Evolutionary conservation across 176 grass and related monocot species (phyloP), one percentile per base, ranked within the genome.

Genomic region (Metroxylon sagu): DNA sequence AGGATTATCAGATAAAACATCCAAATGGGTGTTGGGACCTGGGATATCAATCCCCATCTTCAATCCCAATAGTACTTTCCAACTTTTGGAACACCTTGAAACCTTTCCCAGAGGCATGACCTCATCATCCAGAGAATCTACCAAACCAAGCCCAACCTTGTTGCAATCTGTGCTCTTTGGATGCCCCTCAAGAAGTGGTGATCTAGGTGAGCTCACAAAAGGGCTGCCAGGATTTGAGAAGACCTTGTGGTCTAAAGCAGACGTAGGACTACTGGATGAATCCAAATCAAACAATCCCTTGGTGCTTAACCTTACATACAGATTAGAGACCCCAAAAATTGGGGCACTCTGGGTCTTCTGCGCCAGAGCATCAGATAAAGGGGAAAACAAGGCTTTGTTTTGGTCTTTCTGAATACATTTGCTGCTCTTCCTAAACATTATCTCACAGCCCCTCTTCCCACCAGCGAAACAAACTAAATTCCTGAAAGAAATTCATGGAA

Each of bases 181-280:
- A 54, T 83, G 73, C 29, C 70, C 54, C 28, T 82, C 67, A 15
- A 69, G 54, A 26, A 73, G 70, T 18, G 73, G 16, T 6, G 73
- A 54, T 28, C 67, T 66, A 35, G 76, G 49, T 26, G 79, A 79
- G 5, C 61, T 74, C n/a, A 77, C 65, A 26, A 64, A 62, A 52
- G 67, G 70, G 69, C 60, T 74, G 54, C 80, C 51, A 15, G 73
- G 57, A 60, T 55, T 77, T 39, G 71, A 74, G 75, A 71, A 61
- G 60, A 21, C 56, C 74, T 85, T 98, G 3, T 71, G 69, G 72
- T 98, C 93, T 64, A 98, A 71, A 29, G 87, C 79, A 16, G 93
- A 98, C 25, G 87, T 98, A 17, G 93, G 93, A 76, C 93, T 98
- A 78, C 84, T 85, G 29, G 80, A 82, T 15, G 75, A 67, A n/a